A percentile compares a stretch with the other conserved stretches of the same genome.
Evolutionary conservation across 352 stramenopile species (phyloP).

Genomic region (Globisporangium recalcitrans): DNA sequence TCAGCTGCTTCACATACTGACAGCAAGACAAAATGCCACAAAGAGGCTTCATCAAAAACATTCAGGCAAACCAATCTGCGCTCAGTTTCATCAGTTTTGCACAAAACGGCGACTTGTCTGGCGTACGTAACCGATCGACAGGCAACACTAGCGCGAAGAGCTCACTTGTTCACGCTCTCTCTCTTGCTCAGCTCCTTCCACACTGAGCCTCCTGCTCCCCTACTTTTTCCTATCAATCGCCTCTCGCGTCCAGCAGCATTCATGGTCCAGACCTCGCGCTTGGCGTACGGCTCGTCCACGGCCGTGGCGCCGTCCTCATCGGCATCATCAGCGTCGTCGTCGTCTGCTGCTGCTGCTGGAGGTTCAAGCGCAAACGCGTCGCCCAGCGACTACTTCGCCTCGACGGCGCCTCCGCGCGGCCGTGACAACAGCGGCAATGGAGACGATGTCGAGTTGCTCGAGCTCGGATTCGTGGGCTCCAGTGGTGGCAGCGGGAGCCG

Average conservation of each 20-base stretch:
- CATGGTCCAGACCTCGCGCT: not conserved
- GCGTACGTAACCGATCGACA: not conserved
- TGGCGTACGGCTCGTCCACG: not conserved
- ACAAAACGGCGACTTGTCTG: not conserved
- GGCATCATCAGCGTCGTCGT: not conserved
- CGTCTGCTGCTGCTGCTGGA: not conserved
- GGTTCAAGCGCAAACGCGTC: not conserved
- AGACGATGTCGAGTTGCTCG: not conserved
- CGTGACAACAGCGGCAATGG: not conserved
- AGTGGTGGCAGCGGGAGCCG: constrained; percentile 15
- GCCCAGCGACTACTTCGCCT: not conserved
- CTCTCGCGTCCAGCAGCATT: not conserved
- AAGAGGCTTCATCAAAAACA: not conserved
- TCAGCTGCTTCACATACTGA: not conserved
- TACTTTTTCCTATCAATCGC: not conserved
- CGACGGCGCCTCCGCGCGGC: not conserved
- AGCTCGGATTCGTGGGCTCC: constrained; percentile 4
- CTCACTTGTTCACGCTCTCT: not conserved
- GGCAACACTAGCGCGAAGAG: not conserved
- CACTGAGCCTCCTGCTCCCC: not conserved
- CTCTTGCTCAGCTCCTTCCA: not conserved
- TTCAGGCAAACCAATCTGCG: too few relatives aligned
- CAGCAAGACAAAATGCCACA: not conserved
- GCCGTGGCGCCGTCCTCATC: not conserved
- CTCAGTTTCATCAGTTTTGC: not conserved